These are phyloP conservation scores for Russula virescens DNA, from an alignment of 768 basidiomycete species.

Conservation along the genomic window DNA sequence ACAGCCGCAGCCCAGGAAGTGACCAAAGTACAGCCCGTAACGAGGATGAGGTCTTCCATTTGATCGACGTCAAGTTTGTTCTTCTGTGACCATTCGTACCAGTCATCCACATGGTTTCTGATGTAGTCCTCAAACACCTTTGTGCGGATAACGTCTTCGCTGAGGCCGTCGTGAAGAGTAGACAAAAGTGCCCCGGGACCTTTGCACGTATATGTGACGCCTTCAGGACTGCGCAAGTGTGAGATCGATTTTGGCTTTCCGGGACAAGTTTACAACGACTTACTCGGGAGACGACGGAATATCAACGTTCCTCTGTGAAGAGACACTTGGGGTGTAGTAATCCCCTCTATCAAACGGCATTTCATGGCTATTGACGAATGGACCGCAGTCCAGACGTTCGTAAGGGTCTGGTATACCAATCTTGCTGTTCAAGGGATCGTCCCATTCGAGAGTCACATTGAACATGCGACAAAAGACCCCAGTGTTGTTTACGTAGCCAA, in stretches of 20 bases:
- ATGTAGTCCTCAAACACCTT: conserved; percentile 3
- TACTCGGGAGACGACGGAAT: not conserved
- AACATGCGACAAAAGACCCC: conserved; percentile 22
- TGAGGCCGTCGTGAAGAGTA: not conserved
- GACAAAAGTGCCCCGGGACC: not conserved
- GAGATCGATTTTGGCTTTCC: not conserved
- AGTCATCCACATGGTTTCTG: not conserved
- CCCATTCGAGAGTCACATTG: conserved; percentile 9
- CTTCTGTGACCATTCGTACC: not conserved
- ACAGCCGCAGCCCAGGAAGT: conserved; percentile 4
- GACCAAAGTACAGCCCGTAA: conserved; percentile 4
- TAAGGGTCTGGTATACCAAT: not conserved
- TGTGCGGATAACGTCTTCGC: not conserved
- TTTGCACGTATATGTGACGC: not conserved
- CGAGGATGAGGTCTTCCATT: conserved; percentile 17
- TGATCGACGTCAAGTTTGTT: not conserved
- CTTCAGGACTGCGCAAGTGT: not conserved
- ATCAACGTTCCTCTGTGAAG: not conserved
- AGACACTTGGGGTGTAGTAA: not conserved
- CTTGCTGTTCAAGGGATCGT: not conserved
- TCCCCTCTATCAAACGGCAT: not conserved
- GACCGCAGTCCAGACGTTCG: not conserved
- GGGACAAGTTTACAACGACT: not conserved
- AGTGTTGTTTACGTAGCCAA: conserved; percentile 19
- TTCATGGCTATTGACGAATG: not conserved